These are phyloP conservation scores for Spergularia azorica DNA, from an alignment of 179 eudicot species.

Conservation along the genomic window DNA sequence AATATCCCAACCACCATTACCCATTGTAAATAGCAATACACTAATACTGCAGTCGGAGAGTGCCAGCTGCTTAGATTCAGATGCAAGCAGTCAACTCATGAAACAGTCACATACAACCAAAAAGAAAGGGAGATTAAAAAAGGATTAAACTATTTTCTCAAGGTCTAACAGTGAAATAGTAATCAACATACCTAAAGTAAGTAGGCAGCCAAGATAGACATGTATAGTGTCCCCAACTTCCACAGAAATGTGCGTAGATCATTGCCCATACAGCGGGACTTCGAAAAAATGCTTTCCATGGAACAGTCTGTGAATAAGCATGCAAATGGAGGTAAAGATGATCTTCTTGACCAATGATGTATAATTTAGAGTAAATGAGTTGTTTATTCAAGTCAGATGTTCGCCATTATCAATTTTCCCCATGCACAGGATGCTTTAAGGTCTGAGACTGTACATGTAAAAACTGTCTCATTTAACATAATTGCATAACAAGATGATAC, in stretches of 20 bases:
- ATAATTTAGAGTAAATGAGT: neutral
- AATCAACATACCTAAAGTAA: slow-evolving; percentile 70
- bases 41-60: neutral
- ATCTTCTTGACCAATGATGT: too few relatives aligned
- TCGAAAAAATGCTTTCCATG: slow-evolving; percentile 89
- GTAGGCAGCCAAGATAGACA: slow-evolving; percentile 98
- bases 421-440: neutral
- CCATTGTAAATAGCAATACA: too few relatives aligned
- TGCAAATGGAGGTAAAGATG: neutral
- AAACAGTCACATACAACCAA: neutral
- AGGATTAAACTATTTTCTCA: too few relatives aligned
- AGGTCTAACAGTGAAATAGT: neutral
- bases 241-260: slow-evolving; percentile 98
- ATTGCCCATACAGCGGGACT: slow-evolving; percentile 97
- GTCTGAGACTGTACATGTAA: too few relatives aligned
- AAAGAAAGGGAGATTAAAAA: neutral
- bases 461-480: too few relatives aligned
- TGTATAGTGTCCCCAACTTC: slow-evolving; percentile 98
- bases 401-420: neutral
- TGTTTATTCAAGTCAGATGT: neutral
- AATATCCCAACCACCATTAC: too few relatives aligned
- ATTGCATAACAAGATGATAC: too few relatives aligned
- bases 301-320: slow-evolving; percentile 59
- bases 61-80: neutral
- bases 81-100: neutral